Base-by-base conservation (phyloP, 2,329 filamentous ascomycete species). In the Decorospora gaudefroyi region DNA sequence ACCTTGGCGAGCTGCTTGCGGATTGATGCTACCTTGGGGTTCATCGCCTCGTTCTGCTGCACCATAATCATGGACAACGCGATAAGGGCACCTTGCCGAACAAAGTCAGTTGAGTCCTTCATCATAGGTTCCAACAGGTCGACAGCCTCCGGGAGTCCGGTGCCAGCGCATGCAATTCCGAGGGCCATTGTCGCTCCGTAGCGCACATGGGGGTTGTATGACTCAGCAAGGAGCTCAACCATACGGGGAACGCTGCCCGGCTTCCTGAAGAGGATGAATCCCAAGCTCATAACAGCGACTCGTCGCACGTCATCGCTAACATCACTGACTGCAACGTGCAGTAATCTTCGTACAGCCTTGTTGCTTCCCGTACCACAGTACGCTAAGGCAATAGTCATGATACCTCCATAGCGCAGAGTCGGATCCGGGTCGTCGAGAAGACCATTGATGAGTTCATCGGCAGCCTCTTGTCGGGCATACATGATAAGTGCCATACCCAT, bases 21-120 rank as follows among this genome's bases (percentile, higher is more conserved):
- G 56, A 97, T 91, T 1, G 85, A 82, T 15, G 85, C 83, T 33
- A 96, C 92, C 78, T 97, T 96, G 61, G 93, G 91, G 74, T 97
- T 99, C 89, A 96, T 95, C 18, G 87, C 86, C 73, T 99, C 93
- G 64, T 97, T 99, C 71, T 97, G 93, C 74, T 99, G 93, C n/a
- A 96, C 88, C 80, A 99, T 86, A 62, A 99, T 96, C 93, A 99
- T 99, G 48, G 93, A 84, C 45, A 97, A 79, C 2, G 93, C 84
- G 61, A 99, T 97, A 53, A 97, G 78, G 27, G 93, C 92, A 67
- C 95, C 93, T 73, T 99, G 93, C 59, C 95, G 86, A 38, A 99
- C 93, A 69, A 99, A 99, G 75, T 99, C 93, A 46, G 91, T 95
- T 6, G 93, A 95, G 61, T 99, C 93, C 78, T 97, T 99, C 78